Percentiles rank a stretch among this genome's conserved stretches.
These are phyloP conservation scores for Skeletonema potamos DNA, from an alignment of 108 stramenopile genomes.

Conservation along the genomic window DNA sequence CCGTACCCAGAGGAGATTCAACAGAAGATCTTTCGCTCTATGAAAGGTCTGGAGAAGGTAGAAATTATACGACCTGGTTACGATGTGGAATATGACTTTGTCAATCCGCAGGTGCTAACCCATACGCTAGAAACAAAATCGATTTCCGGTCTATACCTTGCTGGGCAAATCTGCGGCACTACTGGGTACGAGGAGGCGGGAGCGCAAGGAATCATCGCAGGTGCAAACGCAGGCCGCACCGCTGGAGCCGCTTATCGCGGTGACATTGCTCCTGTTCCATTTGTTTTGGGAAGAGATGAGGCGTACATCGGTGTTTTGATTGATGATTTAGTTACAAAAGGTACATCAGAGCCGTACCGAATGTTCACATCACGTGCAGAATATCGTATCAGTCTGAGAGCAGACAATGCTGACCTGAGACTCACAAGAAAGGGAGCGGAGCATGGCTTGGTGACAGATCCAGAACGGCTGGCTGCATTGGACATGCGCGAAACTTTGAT, in stretches of 20 bases:
- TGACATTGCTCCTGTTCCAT: conserved; percentile 59
- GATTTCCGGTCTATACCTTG: conserved; percentile 90
- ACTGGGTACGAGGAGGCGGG: conserved; percentile 99
- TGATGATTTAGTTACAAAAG: conserved; percentile 96
- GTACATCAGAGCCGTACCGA: conserved; percentile 94
- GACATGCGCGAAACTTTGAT: conserved; percentile 75
- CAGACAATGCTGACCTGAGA: conserved; percentile 96
- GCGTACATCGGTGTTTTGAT: conserved; percentile 97
- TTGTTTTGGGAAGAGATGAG: conserved; percentile 93
- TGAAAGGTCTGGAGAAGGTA: conserved; percentile 90
- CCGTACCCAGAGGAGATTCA: conserved; percentile 93
- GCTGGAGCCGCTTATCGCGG: conserved; percentile 60
- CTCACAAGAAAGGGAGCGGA: conserved; percentile 90
- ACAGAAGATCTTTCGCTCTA: conserved; percentile 78
- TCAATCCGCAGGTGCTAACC: conserved; percentile 89
- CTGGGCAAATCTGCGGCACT: conserved; percentile 98
- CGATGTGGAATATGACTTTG: conserved; percentile 92
- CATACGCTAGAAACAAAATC: conserved; percentile 93
- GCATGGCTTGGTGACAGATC: conserved; percentile 85
- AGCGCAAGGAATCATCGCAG: conserved; percentile 95
- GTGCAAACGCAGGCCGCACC: conserved; percentile 86
- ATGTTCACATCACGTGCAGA: conserved; percentile 98
- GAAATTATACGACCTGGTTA: conserved; percentile 89
- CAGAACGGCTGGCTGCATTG: conserved; percentile 80
- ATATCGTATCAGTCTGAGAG: conserved; percentile 88